Evolutionary conservation across 2,329 filamentous ascomycete species (phyloP).

Genomic region (Cercospora zeae-maydis): DNA sequence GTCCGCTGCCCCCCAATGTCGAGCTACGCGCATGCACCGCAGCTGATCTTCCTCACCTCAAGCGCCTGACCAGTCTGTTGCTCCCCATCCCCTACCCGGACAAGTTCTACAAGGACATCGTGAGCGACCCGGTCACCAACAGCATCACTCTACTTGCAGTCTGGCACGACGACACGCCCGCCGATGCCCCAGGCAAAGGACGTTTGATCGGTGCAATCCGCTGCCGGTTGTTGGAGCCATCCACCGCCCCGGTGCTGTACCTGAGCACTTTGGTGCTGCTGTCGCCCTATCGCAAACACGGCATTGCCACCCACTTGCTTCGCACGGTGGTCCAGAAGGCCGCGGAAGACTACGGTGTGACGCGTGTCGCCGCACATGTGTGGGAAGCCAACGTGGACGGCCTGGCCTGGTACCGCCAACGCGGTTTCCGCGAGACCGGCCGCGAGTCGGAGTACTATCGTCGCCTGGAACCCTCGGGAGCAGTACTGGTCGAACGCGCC

Average conservation of each 20-base stretch:
- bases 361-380: slow-evolving; percentile 58
- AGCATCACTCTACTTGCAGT: slow-evolving; percentile 58
- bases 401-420: slow-evolving; percentile 57
- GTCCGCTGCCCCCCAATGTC: slow-evolving; percentile 44
- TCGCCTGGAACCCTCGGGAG: slow-evolving; percentile 54
- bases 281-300: slow-evolving; percentile 56
- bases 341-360: slow-evolving; percentile 50
- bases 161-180: slow-evolving; percentile 49
- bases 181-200: slow-evolving; percentile 28
- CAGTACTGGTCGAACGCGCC: slow-evolving; percentile 48
- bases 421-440: slow-evolving; percentile 53
- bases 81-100: slow-evolving; percentile 60
- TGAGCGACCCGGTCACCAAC: slow-evolving; percentile 52
- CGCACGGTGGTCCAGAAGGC: slow-evolving; percentile 35
- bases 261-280: slow-evolving; percentile 59
- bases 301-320: slow-evolving; percentile 56
- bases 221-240: slow-evolving; percentile 42
- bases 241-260: slow-evolving; percentile 47
- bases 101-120: slow-evolving; percentile 58
- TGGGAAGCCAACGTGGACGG: slow-evolving; percentile 61
- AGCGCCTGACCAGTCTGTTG: slow-evolving; percentile 55
- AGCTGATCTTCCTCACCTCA: slow-evolving; percentile 54
- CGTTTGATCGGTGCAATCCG: slow-evolving; percentile 47
- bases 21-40: slow-evolving; percentile 52
- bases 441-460: slow-evolving; percentile 58